Base-by-base conservation (phyloP, 306 rosid species). In the Chamaecrista fasciculata region DNA sequence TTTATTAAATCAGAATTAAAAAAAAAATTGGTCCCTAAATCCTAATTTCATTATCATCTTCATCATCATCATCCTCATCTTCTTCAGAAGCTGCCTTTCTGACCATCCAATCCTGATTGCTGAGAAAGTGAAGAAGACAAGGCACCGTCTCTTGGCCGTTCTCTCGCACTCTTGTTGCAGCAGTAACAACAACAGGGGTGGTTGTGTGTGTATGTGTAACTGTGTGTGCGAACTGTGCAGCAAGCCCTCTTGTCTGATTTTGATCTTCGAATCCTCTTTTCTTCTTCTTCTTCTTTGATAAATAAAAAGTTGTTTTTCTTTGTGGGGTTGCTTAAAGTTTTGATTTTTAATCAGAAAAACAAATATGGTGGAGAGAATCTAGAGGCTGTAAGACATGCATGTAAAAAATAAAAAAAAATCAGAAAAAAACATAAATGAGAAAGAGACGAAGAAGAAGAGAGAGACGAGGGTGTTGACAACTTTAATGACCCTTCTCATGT, bases 401-500 rank as follows among this genome's bases (percentile, higher is more conserved):
- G 57, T 48, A 57, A 62, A 19, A 11, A 1, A 49, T 48, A 40
- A 3, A 12, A 18, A 49, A 68, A 60, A 51, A 43, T 25, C 23
- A 64, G 58, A 56, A 59, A 49, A 48, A 74, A 75, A 78, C 65
- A 60, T 56, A 66, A 78, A 79, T 67, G 79, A 76, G 80, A 63
- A 75, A 42, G 67, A 64, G 50, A 69, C 15, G 50, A 51, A 10
- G 74, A 67, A 8, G 79, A n/a, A n/a, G n/a, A 72, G 33, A 26
- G 62, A 58, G 73, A 75, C 47, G 25, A 63, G 21, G 73, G 68
- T 77, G 76, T 43, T 72, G 80, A 70, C 80, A 70, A 78, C 72
- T 80, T 67, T 76, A 75, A 81, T 83, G 76, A 81, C 81, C 61
- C 89, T 79, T 84, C 80, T 56, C 72, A 76, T 78, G 82, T 76